A percentile compares a stretch with the other conserved stretches of the same genome.
Evolutionary conservation across 2,329 filamentous ascomycete genomes (phyloP).

Genomic region (Fusarium sp.): DNA sequence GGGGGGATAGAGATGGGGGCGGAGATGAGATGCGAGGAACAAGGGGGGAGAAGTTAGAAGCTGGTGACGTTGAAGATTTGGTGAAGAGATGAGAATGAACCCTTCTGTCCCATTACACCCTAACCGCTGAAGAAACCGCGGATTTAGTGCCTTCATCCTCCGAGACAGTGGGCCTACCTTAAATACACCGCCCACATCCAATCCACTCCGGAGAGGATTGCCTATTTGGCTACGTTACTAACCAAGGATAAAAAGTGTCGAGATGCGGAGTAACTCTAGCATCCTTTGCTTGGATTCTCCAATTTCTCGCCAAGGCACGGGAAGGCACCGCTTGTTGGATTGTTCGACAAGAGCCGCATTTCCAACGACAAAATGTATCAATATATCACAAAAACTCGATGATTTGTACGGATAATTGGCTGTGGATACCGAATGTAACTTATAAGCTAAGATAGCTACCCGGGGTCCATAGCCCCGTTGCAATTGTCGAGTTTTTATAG

Average conservation of each 20-base stretch:
- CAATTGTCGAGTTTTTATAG: too few relatives aligned
- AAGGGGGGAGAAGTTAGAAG: neutral
- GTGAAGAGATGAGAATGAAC: neutral
- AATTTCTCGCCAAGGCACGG: constrained; percentile 26
- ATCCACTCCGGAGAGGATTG: neutral
- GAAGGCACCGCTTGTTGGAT: neutral
- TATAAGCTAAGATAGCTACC: too few relatives aligned
- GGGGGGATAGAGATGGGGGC: constrained; percentile 31
- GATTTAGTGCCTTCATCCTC: neutral
- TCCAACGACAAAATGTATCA: too few relatives aligned
- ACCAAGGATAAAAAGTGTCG: neutral
- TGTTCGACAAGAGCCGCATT: neutral
- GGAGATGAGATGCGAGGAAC: constrained; percentile 7
- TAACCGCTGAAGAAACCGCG: neutral
- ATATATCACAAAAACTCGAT: too few relatives aligned
- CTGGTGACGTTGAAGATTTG: constrained; percentile 1
- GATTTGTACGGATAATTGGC: too few relatives aligned
- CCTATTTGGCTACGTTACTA: neutral
- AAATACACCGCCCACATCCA: neutral
- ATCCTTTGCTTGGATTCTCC: constrained; percentile 17
- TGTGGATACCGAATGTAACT: too few relatives aligned
- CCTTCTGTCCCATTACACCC: neutral
- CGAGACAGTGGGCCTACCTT: constrained; percentile 16
- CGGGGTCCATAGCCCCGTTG: too few relatives aligned
- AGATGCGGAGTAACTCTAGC: constrained; percentile 16